phyloP scores from a whole-genome alignment of 257 asterid genomes.

The Rhazya stricta region DNA sequence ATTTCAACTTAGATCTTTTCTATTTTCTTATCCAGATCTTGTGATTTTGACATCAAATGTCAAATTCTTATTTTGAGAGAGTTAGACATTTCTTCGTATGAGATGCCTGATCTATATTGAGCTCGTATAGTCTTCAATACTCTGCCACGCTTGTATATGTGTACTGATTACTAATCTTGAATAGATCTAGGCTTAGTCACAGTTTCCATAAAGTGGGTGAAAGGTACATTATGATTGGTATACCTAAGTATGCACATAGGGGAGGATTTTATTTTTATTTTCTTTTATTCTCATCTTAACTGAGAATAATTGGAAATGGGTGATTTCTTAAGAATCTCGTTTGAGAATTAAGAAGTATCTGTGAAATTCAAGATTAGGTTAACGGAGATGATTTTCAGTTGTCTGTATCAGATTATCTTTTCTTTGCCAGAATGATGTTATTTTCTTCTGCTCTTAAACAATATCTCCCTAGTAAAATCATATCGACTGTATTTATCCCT shows the following conservation, averaged over 20 bases:
- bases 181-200: neutral
- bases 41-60: neutral
- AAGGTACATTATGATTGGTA: neutral
- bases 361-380: no score
- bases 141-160: neutral
- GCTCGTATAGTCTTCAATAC: neutral
- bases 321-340: no score
- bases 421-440: no score
- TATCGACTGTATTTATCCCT: no score
- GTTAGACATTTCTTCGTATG: neutral
- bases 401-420: no score
- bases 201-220: neutral
- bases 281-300: no score
- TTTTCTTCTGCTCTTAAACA: no score
- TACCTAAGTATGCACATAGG: neutral
- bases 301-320: no score
- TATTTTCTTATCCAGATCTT: neutral
- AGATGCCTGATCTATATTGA: neutral
- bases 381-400: no score
- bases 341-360: no score
- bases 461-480: no score
- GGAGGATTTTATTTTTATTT: no score
- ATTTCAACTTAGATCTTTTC: neutral
- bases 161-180: neutral
- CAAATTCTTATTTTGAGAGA: neutral